Conservation (phyloP, 495 filamentous ascomycete genomes). For the Lasiosphaeris hirsuta region DNA sequence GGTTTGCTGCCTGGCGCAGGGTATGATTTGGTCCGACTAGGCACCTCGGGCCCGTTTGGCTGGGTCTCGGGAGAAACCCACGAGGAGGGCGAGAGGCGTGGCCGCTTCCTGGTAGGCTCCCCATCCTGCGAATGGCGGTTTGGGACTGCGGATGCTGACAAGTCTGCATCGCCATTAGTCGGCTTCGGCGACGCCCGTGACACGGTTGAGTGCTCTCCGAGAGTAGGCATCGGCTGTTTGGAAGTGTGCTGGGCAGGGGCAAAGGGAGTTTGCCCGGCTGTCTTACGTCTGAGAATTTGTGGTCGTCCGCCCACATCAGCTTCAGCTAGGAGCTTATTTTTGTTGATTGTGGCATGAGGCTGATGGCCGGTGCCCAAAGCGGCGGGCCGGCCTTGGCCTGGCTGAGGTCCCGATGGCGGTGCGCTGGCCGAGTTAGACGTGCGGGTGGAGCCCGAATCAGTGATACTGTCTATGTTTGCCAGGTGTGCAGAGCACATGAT, state of each 20-base stretch:
- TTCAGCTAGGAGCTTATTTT: not conserved
- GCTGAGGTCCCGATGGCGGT: no score
- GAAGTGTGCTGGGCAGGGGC: slow-evolving; percentile 6
- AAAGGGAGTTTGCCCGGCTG: slow-evolving; percentile 9
- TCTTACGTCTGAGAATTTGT: slow-evolving; percentile 17
- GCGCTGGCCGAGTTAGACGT: no score
- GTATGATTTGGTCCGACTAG: no score
- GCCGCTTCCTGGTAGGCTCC: slow-evolving; percentile 19
- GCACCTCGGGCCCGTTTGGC: not conserved
- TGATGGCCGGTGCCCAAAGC: not conserved
- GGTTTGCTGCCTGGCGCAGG: not conserved
- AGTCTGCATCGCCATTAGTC: not conserved
- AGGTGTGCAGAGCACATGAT: no score
- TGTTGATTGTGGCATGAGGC: not conserved
- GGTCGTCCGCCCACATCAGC: slow-evolving; percentile 1
- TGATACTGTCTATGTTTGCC: no score
- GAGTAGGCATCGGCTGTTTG: slow-evolving; percentile 1
- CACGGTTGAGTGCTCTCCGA: not conserved
- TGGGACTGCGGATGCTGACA: slow-evolving; percentile 13
- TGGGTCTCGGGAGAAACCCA: not conserved
- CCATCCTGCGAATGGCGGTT: not conserved
- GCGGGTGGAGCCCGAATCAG: no score
- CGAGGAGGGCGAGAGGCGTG: slow-evolving; percentile 8
- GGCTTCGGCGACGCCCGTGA: not conserved
- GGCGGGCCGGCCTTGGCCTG: not conserved